Percentiles rank a stretch among this genome's conserved stretches.
phyloP scores from a whole-genome alignment of 2,329 filamentous ascomycete species.

The Pseudocercospora crystallina region DNA sequence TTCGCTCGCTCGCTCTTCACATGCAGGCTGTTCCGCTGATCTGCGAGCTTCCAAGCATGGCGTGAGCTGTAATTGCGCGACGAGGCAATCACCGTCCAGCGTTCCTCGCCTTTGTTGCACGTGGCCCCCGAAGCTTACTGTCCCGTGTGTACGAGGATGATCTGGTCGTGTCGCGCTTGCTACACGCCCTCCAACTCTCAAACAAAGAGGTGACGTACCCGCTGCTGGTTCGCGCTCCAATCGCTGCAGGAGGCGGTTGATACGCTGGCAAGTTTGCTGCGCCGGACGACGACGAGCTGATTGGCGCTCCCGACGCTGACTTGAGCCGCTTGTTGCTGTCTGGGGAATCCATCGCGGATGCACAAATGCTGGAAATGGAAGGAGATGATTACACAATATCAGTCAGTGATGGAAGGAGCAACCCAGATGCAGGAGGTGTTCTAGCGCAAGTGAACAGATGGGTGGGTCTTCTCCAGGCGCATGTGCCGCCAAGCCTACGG shows the following conservation, averaged over 20 bases:
- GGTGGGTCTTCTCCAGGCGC: no score
- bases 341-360: conserved; percentile 18
- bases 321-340: conserved; percentile 33
- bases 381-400: neutral
- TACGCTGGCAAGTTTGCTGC: conserved; percentile 30
- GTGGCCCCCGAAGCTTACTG: neutral
- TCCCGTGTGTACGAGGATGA: neutral
- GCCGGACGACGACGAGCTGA: conserved; percentile 21
- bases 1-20: no score
- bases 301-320: conserved; percentile 26
- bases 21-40: no score
- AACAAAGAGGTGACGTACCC: conserved; percentile 20
- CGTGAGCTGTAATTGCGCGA: no score
- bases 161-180: neutral
- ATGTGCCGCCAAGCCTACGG: no score
- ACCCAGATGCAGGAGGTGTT: no score
- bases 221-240: conserved; percentile 7
- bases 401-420: no score
- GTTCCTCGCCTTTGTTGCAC: neutral
- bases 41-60: no score
- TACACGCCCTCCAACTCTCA: neutral
- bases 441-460: no score
- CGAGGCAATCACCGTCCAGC: no score
- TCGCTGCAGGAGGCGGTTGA: conserved; percentile 25
- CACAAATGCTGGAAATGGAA: conserved; percentile 4